Conservation (phyloP, 768 basidiomycete species). For the Nevesoporus exiguus region DNA sequence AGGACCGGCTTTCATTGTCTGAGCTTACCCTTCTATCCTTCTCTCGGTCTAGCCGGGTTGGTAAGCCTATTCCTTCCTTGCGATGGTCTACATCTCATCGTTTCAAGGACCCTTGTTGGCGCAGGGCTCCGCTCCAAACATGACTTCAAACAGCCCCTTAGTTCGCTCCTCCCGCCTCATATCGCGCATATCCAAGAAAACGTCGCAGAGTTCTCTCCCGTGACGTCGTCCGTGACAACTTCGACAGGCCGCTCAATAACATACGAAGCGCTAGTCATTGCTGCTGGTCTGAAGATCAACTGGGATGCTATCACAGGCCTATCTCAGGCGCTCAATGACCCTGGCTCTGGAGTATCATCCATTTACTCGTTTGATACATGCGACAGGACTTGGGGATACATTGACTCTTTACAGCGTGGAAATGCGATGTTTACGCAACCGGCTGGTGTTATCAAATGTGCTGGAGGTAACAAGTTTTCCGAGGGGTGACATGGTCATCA, state of each 20-base stretch:
- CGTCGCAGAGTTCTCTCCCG: slow-evolving; percentile 72
- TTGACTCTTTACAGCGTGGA: slow-evolving; percentile 71
- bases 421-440: slow-evolving; percentile 95
- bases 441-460: slow-evolving; percentile 88
- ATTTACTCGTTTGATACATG: slow-evolving; percentile 90
- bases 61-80: slow-evolving; percentile 39
- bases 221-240: slow-evolving; percentile 69
- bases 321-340: slow-evolving; percentile 69
- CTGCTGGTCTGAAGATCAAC: slow-evolving; percentile 85
- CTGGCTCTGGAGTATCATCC: slow-evolving; percentile 78
- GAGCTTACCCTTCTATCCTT: not conserved
- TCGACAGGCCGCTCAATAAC: slow-evolving; percentile 61
- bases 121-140: slow-evolving; percentile 76
- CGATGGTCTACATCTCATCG: slow-evolving; percentile 1
- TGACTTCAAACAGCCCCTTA: slow-evolving; percentile 62
- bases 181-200: slow-evolving; percentile 70
- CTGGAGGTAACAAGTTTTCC: slow-evolving; percentile 56
- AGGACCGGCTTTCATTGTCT: not conserved
- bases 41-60: slow-evolving; percentile 72
- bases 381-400: slow-evolving; percentile 85
- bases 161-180: slow-evolving; percentile 69
- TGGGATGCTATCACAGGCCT: slow-evolving; percentile 76
- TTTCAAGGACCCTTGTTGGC: slow-evolving; percentile 82
- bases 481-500: not conserved
- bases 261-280: slow-evolving; percentile 88